phyloP scores from a whole-genome alignment of 176 grass and related monocot species.

The Eragrostis nindensis region DNA sequence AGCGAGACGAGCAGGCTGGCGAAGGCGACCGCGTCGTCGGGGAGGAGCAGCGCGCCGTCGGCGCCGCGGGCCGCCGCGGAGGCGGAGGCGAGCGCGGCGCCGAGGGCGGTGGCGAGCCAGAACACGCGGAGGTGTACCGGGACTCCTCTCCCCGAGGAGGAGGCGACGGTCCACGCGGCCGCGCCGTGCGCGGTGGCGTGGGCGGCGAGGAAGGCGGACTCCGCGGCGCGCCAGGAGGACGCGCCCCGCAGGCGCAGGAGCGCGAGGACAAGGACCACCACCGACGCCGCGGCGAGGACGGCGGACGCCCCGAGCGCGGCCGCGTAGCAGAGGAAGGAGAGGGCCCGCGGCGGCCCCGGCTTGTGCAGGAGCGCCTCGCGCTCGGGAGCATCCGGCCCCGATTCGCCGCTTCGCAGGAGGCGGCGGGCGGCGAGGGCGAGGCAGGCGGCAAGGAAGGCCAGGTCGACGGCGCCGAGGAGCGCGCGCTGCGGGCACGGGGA shows the following conservation, averaged over 20 bases:
- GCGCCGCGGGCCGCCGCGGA: conserved; percentile 1
- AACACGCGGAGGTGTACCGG: conserved; percentile 36
- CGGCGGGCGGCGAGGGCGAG: conserved; percentile 3
- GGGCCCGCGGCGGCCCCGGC: background rate
- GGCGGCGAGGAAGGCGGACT: conserved; percentile 28
- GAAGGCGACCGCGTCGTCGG: conserved; percentile 36
- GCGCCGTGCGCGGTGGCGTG: conserved; percentile 33
- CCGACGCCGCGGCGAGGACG: conserved; percentile 27
- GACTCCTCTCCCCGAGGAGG: background rate
- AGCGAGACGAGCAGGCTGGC: conserved; percentile 30
- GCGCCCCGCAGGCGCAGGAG: conserved; percentile 1
- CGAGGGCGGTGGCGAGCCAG: conserved; percentile 31
- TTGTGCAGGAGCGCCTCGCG: background rate
- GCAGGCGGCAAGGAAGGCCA: conserved; percentile 20
- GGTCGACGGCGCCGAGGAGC: conserved; percentile 35
- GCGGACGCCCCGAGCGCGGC: conserved; percentile 27
- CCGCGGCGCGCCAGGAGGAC: background rate
- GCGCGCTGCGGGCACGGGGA: conserved; percentile 30
- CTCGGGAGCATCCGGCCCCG: background rate
- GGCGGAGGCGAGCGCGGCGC: conserved; percentile 13
- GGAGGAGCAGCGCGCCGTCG: conserved; percentile 9
- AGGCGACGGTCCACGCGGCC: conserved; percentile 24
- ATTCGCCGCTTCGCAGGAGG: too few relatives aligned
- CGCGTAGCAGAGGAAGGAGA: background rate
- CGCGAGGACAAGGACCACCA: conserved; percentile 36